Percentiles rank a stretch among this genome's conserved stretches.
These are phyloP conservation scores for Phanerodontia chrysosporium DNA, from an alignment of 768 basidiomycete species.

Conservation along the genomic window DNA sequence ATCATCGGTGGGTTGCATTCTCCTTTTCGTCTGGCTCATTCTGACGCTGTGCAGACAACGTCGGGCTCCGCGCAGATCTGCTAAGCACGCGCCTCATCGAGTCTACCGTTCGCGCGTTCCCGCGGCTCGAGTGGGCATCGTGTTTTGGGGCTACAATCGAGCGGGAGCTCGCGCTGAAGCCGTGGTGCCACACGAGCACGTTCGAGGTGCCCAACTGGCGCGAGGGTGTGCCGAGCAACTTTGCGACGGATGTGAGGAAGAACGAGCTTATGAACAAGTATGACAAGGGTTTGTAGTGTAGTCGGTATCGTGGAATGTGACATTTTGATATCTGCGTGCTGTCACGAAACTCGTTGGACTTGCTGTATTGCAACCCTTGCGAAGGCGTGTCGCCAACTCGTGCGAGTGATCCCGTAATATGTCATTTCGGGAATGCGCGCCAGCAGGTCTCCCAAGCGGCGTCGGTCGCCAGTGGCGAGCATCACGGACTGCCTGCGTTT, in stretches of 20 bases:
- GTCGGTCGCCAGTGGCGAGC: too few relatives aligned
- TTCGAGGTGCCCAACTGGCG: constrained; percentile 45
- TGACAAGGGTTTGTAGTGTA: not conserved
- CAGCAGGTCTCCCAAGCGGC: too few relatives aligned
- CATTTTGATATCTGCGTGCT: too few relatives aligned
- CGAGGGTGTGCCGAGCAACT: constrained; percentile 39
- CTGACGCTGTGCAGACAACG: constrained; percentile 25
- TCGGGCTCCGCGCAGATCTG: constrained; percentile 43
- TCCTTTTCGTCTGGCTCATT: not conserved
- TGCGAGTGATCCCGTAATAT: too few relatives aligned
- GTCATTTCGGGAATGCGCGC: too few relatives aligned
- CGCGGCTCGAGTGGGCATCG: constrained; percentile 43
- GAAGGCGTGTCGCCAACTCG: too few relatives aligned
- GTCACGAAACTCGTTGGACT: too few relatives aligned
- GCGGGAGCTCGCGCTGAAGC: constrained; percentile 41
- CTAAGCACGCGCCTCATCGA: constrained; percentile 38
- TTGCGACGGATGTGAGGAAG: constrained; percentile 42
- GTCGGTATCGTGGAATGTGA: too few relatives aligned
- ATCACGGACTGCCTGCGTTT: too few relatives aligned
- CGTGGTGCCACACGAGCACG: constrained; percentile 46
- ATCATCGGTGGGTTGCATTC: constrained; percentile 34
- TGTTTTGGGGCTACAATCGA: constrained; percentile 40
- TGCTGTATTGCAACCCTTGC: too few relatives aligned
- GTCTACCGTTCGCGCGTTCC: constrained; percentile 36
- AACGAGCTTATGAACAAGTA: constrained; percentile 36